Base-by-base conservation (phyloP, 345 rosid genomes). In the Pistacia atlantica region DNA sequence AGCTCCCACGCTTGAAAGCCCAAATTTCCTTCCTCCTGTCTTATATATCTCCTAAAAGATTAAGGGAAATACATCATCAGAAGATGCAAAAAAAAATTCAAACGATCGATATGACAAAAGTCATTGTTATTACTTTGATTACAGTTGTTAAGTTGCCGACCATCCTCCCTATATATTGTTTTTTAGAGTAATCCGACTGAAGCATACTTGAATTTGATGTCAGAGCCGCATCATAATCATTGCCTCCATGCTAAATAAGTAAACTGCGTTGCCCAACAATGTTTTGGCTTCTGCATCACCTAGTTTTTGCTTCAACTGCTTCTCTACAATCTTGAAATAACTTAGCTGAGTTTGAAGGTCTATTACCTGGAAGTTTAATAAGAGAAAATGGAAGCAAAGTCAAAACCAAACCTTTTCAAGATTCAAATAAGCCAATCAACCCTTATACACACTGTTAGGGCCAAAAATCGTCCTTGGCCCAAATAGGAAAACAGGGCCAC, bases 61-160 rank as follows among this genome's bases (percentile, higher is more conserved):
- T 11, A 25, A 25, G 25, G 25, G 0, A 4, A 42, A 45, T 65
- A 9, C 18, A 69, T 11, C 1, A 12, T 8, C 55, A 11, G 4
- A 11, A 51, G 9, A 11, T 12, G 62, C 68, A 13, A 64, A 73
- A 31, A 55, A 77, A n/a, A 4, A 42, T n/a, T 18, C 7, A 18
- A 65, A 9, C 38, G 46, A 18, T 38, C 18, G 31, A 42, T 4
- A 33, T 8, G 25, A 25, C 25, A 51, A 46, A 14, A 62, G 25
- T 8, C 7, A 11, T 20, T 55, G 31, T 28, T 2, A 33, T 20
- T 78, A 83, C 85, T 72, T 79, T 77, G 67, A 79, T 20, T 0
- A 65, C 52, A 8, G 33, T 56, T 42, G 83, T 83, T 60, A 83
- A 56, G 61, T 79, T 83, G 35, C 83, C 79, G 9, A 83, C 73